phyloP scores from a whole-genome alignment of 129 eudicot species.

The Ambrosia trifida region DNA sequence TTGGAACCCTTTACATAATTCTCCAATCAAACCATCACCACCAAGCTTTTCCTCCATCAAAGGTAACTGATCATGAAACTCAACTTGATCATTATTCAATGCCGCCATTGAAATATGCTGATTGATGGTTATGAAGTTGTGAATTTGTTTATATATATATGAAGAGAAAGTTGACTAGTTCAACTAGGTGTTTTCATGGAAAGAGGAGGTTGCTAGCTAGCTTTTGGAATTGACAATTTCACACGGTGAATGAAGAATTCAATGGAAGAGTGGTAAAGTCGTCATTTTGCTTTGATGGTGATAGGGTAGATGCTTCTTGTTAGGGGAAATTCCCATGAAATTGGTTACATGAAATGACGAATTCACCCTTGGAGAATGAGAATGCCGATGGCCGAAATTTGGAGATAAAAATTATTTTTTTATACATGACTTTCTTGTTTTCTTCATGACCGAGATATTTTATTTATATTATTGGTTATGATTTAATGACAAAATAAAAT shows the following conservation, averaged over 20 bases:
- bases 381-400: neutral
- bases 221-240: conserved; percentile 24
- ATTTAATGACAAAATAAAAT: neutral
- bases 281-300: neutral
- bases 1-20: conserved; percentile 71
- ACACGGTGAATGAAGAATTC: neutral
- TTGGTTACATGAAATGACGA: neutral
- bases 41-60: conserved; percentile 78
- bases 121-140: neutral
- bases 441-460: neutral
- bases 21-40: conserved; percentile 78
- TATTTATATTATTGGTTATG: neutral
- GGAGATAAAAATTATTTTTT: neutral
- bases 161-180: conserved; percentile 23
- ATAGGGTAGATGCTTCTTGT: conserved; percentile 21
- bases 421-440: neutral
- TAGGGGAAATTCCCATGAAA: conserved; percentile 27
- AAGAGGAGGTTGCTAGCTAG: neutral
- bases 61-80: conserved; percentile 64
- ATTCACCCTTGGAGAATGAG: neutral
- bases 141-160: conserved; percentile 2
- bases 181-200: conserved; percentile 28
- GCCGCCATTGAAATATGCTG: conserved; percentile 26
- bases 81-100: conserved; percentile 35
- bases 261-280: neutral